These are phyloP conservation scores for Eruca vesicaria DNA, from an alignment of 441 rosid genomes.

Conservation along the genomic window DNA sequence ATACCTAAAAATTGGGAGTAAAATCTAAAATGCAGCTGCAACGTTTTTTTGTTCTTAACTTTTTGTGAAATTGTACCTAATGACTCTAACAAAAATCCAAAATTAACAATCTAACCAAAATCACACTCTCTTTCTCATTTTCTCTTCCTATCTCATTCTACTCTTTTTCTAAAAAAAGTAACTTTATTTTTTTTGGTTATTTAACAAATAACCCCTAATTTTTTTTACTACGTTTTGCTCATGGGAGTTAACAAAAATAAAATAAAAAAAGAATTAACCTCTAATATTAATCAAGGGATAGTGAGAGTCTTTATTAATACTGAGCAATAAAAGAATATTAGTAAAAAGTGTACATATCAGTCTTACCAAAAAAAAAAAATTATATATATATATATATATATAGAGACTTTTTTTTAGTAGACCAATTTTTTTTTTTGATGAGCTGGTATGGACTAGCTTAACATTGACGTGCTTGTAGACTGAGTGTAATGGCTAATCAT, in stretches of 20 bases:
- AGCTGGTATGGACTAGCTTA: constrained; percentile 30
- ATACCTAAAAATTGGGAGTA: not conserved
- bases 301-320: not conserved
- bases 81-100: too few species aligned
- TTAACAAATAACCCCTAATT: too few species aligned
- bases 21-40: not conserved
- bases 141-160: too few species aligned
- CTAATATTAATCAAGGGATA: not conserved
- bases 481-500: constrained; percentile 18
- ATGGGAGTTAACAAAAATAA: not conserved
- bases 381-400: not conserved
- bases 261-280: not conserved
- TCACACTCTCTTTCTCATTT: too few species aligned
- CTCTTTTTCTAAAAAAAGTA: too few species aligned
- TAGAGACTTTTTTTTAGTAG: not conserved
- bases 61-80: too few species aligned
- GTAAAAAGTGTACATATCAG: constrained; percentile 2
- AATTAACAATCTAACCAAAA: too few species aligned
- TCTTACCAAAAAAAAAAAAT: not conserved
- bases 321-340: not conserved
- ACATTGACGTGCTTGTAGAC: constrained; percentile 18
- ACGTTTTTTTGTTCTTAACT: too few species aligned
- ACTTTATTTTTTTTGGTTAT: too few species aligned
- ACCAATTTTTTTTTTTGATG: constrained; percentile 18
- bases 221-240: too few species aligned